phyloP scores from a whole-genome alignment of 805 yeast genomes.

The Yamadazyma phyllophila region DNA sequence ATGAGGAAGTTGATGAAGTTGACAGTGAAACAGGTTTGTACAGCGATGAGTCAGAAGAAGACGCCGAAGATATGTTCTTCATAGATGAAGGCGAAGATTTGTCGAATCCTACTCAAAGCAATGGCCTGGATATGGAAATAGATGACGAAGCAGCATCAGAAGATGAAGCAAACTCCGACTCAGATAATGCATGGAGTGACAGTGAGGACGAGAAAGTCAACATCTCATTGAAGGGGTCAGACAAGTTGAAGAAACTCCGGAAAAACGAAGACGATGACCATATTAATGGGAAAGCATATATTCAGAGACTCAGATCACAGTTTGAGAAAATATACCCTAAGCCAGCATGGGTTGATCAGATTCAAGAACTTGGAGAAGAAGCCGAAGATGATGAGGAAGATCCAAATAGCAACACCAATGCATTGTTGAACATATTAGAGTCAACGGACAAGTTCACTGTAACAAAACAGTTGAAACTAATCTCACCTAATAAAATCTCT shows the following conservation, averaged over 20 bases:
- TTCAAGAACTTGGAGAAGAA: constrained; percentile 17
- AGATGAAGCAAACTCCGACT: constrained; percentile 17
- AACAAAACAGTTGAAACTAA: constrained; percentile 48
- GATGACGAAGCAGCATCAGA: constrained; percentile 13
- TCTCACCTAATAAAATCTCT: constrained; percentile 70
- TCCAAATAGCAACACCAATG: constrained; percentile 24
- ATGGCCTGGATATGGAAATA: constrained; percentile 18
- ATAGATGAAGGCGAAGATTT: constrained; percentile 39
- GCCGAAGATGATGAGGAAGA: constrained; percentile 20
- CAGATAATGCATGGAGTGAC: constrained; percentile 67
- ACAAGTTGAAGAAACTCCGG: constrained; percentile 71
- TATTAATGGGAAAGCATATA: constrained; percentile 60
- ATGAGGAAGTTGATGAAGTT: constrained; percentile 30
- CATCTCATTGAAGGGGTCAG: constrained; percentile 58
- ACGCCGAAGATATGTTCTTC: constrained; percentile 39
- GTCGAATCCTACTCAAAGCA: constrained; percentile 21
- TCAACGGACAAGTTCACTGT: constrained; percentile 38
- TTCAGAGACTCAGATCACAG: constrained; percentile 67
- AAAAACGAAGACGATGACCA: constrained; percentile 50
- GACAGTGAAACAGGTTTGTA: constrained; percentile 19
- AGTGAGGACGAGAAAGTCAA: constrained; percentile 80
- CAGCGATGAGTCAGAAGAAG: constrained; percentile 26
- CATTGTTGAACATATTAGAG: constrained; percentile 31
- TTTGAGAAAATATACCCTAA: constrained; percentile 71
- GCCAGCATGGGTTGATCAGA: constrained; percentile 71